Evolutionary conservation across 2,329 filamentous ascomycete species (phyloP), one percentile per base, ranked within the genome.

Genomic region (Diplodia corticola): DNA sequence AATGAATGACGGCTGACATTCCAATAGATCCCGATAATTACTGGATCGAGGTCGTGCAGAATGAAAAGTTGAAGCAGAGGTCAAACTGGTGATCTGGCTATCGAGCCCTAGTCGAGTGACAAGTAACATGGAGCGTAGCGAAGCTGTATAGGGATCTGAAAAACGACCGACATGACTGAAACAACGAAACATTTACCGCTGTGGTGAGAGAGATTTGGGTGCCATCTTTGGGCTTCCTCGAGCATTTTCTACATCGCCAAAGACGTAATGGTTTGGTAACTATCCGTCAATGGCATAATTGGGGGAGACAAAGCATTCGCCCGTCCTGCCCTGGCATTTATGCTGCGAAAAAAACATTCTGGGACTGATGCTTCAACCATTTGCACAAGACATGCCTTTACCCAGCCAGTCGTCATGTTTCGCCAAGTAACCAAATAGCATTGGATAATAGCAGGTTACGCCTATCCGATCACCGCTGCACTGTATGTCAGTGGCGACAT

Each of bases 31-130:
- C 93, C 0, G 93, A 97, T 79, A 87, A 86, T 57, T 96, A 96
- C 80, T 96, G 91, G 91, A 85, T 92, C 64, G 86, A 88, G 75
- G 79, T 89, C 37, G 81, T 97, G 60, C 92, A 96, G 81, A 96
- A 96, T 73, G 89, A 91, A 79, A 83, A 81, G 64, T 82, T 91
- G 67, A 84, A 83, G 73, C 75, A 74, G 69, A 71, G 76, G 65
- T 70, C 71, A 65, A 78, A 77, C 69, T 78, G 76, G 77, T 80
- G 74, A 75, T 12, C 22, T 6, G 30, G 49, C 12, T 13, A 28
- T 24, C 30, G 13, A 26, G 12, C 12, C 26, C n/a, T n/a, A n/a
- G n/a, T n/a, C n/a, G n/a, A n/a, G n/a, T n/a, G n/a, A n/a, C n/a
- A n/a, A n/a, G n/a, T n/a, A n/a, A n/a, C n/a, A n/a, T n/a, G n/a